Base-by-base conservation (phyloP, 768 basidiomycete species). In the Pleurotus giganteus region DNA sequence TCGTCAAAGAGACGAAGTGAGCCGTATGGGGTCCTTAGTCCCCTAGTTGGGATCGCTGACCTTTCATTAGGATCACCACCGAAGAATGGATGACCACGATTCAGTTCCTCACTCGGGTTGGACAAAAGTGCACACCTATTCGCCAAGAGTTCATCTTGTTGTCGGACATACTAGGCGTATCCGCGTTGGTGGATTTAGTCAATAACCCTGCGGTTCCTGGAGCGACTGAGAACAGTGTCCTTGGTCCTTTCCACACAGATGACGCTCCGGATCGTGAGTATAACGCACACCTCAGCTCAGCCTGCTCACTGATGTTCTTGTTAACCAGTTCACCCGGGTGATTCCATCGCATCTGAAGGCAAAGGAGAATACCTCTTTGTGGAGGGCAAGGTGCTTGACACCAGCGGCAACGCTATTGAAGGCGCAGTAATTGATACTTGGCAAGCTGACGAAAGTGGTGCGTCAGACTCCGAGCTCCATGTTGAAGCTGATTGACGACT, bases 281-380 rank as follows among this genome's bases (percentile, higher is more conserved):
- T 15, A 11, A 15, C 24, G 32, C n/a, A 50, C 17, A 19, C 4
- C 27, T 15, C 29, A 13, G 32, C 27, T 29, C 27, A 4, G 23
- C 32, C 12, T n/a, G n/a, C 19, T 55, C 6, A 12, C 53, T 53
- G 8, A 59, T 37, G 21, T 47, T 17, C 23, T 29, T 13, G 12
- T 23, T 37, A 9, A 6, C 13, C 57, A 91, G 89, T 91, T 54
- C 67, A 74, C 21, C 67, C 78, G 4, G 91, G 91, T 4, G 89
- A 78, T 1, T 83, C 85, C 8, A 94, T 94, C 49, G 90, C 92
- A 5, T 90, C 90, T 0, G 91, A 93, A 67, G 91, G 88, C 54
- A 92, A 90, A 68, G 92, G 91, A 19, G 81, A 91, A 8, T 89
- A 91, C 65, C 74, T 94, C 80, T 91, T 79, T 60, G 86, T 94